Conservation (phyloP, 2,329 filamentous ascomycete genomes). For the Thermothelomyces thermophilus region DNA sequence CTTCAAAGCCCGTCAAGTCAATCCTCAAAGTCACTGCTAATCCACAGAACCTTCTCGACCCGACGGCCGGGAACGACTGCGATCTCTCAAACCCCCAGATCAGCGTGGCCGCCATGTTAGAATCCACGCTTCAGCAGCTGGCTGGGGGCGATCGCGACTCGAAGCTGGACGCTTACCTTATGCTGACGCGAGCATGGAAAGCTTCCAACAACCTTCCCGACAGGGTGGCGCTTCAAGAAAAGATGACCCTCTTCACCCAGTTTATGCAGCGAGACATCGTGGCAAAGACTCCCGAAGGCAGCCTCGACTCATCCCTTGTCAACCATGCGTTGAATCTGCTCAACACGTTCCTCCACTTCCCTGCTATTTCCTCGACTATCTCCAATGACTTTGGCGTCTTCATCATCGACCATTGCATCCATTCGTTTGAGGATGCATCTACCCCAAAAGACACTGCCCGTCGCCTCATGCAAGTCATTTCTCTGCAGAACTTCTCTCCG, state of each 20-base stretch:
- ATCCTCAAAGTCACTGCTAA: conserved; percentile 72
- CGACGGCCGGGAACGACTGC: conserved; percentile 40
- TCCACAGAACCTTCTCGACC: conserved; percentile 40
- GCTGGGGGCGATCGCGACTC: conserved; percentile 65
- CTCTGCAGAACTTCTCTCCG: conserved; percentile 68
- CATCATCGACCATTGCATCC: conserved; percentile 74
- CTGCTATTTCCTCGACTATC: conserved; percentile 62
- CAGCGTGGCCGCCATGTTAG: conserved; percentile 71
- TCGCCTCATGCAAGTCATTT: conserved; percentile 73
- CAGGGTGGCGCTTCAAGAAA: conserved; percentile 61
- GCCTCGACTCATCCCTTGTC: conserved; percentile 61
- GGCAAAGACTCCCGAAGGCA: conserved; percentile 49
- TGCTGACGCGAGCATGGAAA: conserved; percentile 67
- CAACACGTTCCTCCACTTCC: conserved; percentile 67
- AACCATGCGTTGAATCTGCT: conserved; percentile 74
- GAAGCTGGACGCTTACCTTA: conserved; percentile 79
- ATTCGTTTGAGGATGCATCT: conserved; percentile 59
- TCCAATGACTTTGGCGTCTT: conserved; percentile 73
- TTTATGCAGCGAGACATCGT: conserved; percentile 80
- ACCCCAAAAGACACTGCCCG: conserved; percentile 72
- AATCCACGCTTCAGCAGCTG: conserved; percentile 76
- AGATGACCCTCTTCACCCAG: conserved; percentile 69
- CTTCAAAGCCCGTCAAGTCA: conserved; percentile 47
- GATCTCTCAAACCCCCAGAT: conserved; percentile 32
- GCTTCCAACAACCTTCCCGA: conserved; percentile 79